phyloP scores from a whole-genome alignment of 1,284 basidiomycete genomes.

The Anthracocystis setariae region DNA sequence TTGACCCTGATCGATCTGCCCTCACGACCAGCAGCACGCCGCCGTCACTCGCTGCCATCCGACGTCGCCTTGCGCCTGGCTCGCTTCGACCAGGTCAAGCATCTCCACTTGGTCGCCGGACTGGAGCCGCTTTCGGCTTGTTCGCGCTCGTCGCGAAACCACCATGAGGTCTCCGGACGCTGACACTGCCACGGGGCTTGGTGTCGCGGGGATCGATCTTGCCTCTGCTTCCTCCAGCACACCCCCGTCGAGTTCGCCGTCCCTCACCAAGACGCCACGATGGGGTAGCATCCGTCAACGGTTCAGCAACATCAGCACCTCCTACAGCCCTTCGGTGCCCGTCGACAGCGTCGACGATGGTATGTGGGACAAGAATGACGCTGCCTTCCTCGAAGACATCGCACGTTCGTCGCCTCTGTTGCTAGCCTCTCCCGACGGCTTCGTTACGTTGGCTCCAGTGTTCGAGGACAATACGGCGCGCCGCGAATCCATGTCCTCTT shows the following conservation, averaged over 20 bases:
- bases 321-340: slow-evolving; percentile 15
- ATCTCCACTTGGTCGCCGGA: background rate
- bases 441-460: slow-evolving; percentile 16
- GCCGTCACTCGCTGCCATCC: background rate
- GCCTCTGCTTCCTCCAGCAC: slow-evolving; percentile 11
- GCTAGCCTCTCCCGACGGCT: slow-evolving; percentile 13
- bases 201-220: slow-evolving; percentile 18
- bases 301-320: slow-evolving; percentile 46
- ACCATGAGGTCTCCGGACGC: slow-evolving; percentile 22
- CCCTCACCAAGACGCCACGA: slow-evolving; percentile 18
- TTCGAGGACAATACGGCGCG: slow-evolving; percentile 9
- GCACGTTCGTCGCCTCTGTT: slow-evolving; percentile 29
- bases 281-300: slow-evolving; percentile 45
- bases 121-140: background rate
- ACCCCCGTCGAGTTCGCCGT: slow-evolving; percentile 11
- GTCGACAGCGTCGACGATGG: slow-evolving; percentile 35
- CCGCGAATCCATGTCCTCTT: slow-evolving; percentile 6
- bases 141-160: slow-evolving; percentile 3
- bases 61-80: slow-evolving; percentile 3
- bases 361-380: slow-evolving; percentile 52
- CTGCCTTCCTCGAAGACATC: slow-evolving; percentile 48
- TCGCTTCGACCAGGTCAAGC: background rate
- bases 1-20: no score
- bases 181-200: slow-evolving; percentile 15
- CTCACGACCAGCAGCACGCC: no score